Percentiles rank a stretch among this genome's conserved stretches.
These are phyloP conservation scores for Tolypocladium pustulatum DNA, from an alignment of 2,329 filamentous ascomycete species.

Conservation along the genomic window DNA sequence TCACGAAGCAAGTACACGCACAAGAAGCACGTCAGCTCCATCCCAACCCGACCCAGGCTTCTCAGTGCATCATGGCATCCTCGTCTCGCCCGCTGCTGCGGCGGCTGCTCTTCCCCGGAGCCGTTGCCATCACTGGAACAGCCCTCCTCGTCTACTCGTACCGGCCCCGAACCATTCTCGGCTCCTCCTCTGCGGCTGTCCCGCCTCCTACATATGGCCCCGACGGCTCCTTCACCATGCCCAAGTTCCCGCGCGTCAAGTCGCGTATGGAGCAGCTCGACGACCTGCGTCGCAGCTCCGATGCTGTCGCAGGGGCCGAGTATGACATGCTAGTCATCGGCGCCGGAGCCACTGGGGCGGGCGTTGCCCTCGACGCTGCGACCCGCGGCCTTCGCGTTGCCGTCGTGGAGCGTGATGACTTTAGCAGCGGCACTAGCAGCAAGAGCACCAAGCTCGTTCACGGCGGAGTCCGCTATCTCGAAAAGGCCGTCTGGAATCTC, in stretches of 20 bases:
- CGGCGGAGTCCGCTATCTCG: constrained; percentile 62
- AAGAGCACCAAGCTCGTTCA: constrained; percentile 74
- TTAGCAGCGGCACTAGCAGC: constrained; percentile 61
- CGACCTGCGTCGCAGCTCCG: constrained; percentile 35
- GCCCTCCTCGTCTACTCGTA: constrained; percentile 43
- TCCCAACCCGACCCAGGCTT: not conserved
- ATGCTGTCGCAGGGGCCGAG: constrained; percentile 25
- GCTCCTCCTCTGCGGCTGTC: constrained; percentile 55
- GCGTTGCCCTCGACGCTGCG: constrained; percentile 61
- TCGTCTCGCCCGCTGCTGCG: constrained; percentile 19
- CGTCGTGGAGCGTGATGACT: constrained; percentile 62
- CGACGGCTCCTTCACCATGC: constrained; percentile 56
- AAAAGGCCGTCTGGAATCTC: constrained; percentile 67
- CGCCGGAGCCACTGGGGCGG: constrained; percentile 59
- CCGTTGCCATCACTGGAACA: constrained; percentile 27
- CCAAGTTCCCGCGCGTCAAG: constrained; percentile 54
- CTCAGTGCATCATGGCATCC: not conserved
- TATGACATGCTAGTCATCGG: constrained; percentile 65
- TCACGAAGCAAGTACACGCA: not conserved
- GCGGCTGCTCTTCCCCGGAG: constrained; percentile 32
- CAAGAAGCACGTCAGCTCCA: not conserved
- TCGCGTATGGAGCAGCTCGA: constrained; percentile 53
- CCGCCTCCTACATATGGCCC: constrained; percentile 60
- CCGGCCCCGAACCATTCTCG: constrained; percentile 62
- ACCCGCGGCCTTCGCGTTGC: constrained; percentile 63